These are phyloP conservation scores for Geotrichum carabidarum DNA, from an alignment of 1,139 yeast genomes.

Conservation along the genomic window DNA sequence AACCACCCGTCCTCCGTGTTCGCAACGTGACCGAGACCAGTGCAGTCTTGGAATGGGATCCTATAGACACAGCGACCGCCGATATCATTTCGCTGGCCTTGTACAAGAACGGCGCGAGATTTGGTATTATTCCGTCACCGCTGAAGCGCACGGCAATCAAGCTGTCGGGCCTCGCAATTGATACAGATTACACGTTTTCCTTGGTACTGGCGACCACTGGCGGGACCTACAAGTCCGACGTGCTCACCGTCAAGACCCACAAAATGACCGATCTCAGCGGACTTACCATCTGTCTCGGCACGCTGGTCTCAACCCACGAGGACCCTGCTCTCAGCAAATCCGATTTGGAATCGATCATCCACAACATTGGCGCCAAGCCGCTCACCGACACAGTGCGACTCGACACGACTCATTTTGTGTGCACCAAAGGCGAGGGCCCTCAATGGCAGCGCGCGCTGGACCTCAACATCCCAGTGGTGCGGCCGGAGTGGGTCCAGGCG, in stretches of 20 bases:
- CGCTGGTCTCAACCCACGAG: conserved; percentile 42
- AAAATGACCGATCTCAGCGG: conserved; percentile 96
- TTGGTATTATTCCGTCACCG: conserved; percentile 86
- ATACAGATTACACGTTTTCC: conserved; percentile 74
- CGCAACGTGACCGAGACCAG: conserved; percentile 89
- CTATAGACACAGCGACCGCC: conserved; percentile 77
- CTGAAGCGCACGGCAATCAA: conserved; percentile 75
- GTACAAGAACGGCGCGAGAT: conserved; percentile 71
- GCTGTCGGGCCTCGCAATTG: conserved; percentile 85
- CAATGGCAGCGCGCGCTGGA: conserved; percentile 77
- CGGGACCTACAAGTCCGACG: conserved; percentile 70
- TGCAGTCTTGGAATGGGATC: conserved; percentile 92
- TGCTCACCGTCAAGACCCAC: conserved; percentile 71
- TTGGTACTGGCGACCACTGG: conserved; percentile 83
- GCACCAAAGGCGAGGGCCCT: conserved; percentile 62
- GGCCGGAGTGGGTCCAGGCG: conserved; percentile 96
- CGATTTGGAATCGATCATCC: conserved; percentile 61
- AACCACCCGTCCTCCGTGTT: conserved; percentile 60
- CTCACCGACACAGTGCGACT: conserved; percentile 68
- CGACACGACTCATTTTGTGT: conserved; percentile 90
- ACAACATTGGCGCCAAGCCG: conserved; percentile 75
- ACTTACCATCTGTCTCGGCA: conserved; percentile 85
- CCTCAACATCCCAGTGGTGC: conserved; percentile 84
- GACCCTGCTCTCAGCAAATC: conserved; percentile 46
- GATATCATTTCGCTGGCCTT: conserved; percentile 69